Percentiles rank a stretch among this genome's conserved stretches.
Conservation (phyloP, 2,329 filamentous ascomycete genomes). For the Pleurostoma richardsiae region DNA sequence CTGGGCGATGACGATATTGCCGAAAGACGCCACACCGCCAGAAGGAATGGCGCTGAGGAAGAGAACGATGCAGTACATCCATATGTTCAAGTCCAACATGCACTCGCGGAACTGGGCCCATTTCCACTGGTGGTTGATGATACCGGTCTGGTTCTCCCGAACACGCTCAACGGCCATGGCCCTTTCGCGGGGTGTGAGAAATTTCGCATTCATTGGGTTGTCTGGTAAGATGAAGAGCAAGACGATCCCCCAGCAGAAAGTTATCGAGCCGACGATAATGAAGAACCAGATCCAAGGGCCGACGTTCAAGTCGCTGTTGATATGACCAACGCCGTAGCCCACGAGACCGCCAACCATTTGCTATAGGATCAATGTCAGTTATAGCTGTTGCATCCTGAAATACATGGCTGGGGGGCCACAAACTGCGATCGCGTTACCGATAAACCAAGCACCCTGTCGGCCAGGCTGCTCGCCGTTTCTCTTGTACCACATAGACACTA, state of each 20-base stretch:
- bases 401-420: background rate
- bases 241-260: slow-evolving; percentile 16
- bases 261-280: slow-evolving; percentile 21
- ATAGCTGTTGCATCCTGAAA: background rate
- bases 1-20: slow-evolving; percentile 42
- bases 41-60: slow-evolving; percentile 22
- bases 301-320: slow-evolving; percentile 12
- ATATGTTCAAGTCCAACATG: slow-evolving; percentile 18
- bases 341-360: slow-evolving; percentile 14
- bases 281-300: slow-evolving; percentile 23
- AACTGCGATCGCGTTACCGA: background rate
- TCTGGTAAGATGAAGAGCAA: slow-evolving; percentile 3
- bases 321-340: slow-evolving; percentile 23
- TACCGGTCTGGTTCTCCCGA: slow-evolving; percentile 21
- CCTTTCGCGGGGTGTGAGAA: slow-evolving; percentile 9
- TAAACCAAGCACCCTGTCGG: slow-evolving; percentile 1
- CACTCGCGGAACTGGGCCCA: slow-evolving; percentile 19
- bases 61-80: slow-evolving; percentile 19
- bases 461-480: slow-evolving; percentile 5
- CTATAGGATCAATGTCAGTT: background rate
- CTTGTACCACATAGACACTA: background rate
- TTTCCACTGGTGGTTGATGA: slow-evolving; percentile 16
- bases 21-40: slow-evolving; percentile 29
- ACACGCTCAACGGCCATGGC: slow-evolving; percentile 17
- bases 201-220: slow-evolving; percentile 4